Conservation (phyloP, 2,329 filamentous ascomycete species). For the Karstenula rhodostoma region DNA sequence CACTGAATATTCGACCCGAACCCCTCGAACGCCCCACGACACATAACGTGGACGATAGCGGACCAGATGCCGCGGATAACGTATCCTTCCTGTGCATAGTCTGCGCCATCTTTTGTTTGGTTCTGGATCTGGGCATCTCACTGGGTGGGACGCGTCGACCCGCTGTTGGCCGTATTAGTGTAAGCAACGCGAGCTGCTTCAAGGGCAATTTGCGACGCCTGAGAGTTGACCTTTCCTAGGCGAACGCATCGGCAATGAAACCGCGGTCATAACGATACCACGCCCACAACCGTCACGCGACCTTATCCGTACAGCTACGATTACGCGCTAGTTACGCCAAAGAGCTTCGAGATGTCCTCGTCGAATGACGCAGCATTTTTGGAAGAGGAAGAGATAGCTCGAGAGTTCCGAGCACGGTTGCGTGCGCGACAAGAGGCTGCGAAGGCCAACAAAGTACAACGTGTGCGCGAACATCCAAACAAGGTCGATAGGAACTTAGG, state of each 20-base stretch:
- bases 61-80: constrained; percentile 30
- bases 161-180: not conserved
- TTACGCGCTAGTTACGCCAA: not conserved
- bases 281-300: not conserved
- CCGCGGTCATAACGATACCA: constrained; percentile 3
- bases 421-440: constrained; percentile 25
- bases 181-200: not conserved
- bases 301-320: not conserved
- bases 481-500: constrained; percentile 28
- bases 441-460: constrained; percentile 16
- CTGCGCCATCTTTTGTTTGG: constrained; percentile 3
- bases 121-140: constrained; percentile 6
- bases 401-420: constrained; percentile 20
- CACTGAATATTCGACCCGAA: constrained; percentile 10
- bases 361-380: constrained; percentile 39
- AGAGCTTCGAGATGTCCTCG: constrained; percentile 27
- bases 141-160: constrained; percentile 9
- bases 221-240: constrained; percentile 3
- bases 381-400: constrained; percentile 42
- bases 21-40: not conserved
- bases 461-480: constrained; percentile 17
- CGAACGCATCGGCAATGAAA: constrained; percentile 7
- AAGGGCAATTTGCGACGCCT: not conserved
- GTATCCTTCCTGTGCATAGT: not conserved
- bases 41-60: not conserved